Base-by-base conservation (phyloP, 2,329 filamentous ascomycete genomes). In the Fusarium anguioides region DNA sequence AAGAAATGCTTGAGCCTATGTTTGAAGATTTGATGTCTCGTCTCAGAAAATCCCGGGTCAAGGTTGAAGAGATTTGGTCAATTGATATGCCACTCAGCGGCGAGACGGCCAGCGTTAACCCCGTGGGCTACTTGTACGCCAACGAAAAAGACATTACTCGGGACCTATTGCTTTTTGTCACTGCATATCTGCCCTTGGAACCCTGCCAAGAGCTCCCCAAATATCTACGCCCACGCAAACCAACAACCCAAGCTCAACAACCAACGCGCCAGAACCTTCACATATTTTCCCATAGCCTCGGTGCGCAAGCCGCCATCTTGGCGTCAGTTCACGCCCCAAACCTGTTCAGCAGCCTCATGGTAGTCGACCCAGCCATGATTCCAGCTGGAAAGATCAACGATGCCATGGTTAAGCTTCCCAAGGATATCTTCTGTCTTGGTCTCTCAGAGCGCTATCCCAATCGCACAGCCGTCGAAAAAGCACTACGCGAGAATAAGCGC, bases 401-500 rank as follows among this genome's bases (percentile, higher is more conserved):
- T 7, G 24, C 35, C 5, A 50, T 50, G 47, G 6, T 20, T 8
- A 42, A 50, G 6, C 36, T 50, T 2, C 47, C 47, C 11, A 50
- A 42, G 17, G 47, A 50, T 0, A 42, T 50, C 1, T 42, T 50
- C 12, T 50, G 47, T 11, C 20, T 50, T 1, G 26, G 35, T 8
- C 47, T 50, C 5, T 10, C 27, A 2, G 11, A 50, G 4, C 4
- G 2, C 3, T 50, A 8, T 6, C 8, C 20, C 8, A 26, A 50
- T 23, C 35, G 5, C 1, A 18, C n/a, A 0, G 24, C 47, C 5
- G 24, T 31, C 5, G 24, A 42, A 1, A 31, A 6, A 0, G 35
- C 18, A 11, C 35, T 50, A 10, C 20, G 24, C 0, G 35, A n/a
- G 17, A 50, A 18, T 2, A 50, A 50, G 15, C 47, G 35, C 2